Percentiles rank a stretch among this genome's conserved stretches.
phyloP scores from a whole-genome alignment of 2,329 filamentous ascomycete genomes.

The Zymoseptoria crescenta region DNA sequence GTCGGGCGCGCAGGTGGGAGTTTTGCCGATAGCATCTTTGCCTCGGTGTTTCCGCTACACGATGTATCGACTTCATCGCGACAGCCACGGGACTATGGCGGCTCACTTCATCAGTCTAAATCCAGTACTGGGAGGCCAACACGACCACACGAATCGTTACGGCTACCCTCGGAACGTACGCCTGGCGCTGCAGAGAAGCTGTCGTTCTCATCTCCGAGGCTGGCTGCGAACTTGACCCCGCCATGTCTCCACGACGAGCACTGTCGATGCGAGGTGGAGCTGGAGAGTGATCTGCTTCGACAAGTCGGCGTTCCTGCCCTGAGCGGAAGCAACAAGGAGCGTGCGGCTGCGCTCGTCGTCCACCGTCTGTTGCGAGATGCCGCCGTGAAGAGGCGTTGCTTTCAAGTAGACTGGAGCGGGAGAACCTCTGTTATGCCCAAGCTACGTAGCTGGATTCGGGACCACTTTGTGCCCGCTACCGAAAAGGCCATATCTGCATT shows the following conservation, averaged over 20 bases:
- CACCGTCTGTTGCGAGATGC: slow-evolving; percentile 57
- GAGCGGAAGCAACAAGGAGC: slow-evolving; percentile 60
- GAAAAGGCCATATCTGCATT: slow-evolving; percentile 41
- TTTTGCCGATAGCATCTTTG: slow-evolving; percentile 19
- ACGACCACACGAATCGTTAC: not conserved
- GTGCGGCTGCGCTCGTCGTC: slow-evolving; percentile 64
- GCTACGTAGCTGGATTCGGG: slow-evolving; percentile 60
- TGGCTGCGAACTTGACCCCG: not conserved
- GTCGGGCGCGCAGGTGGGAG: not conserved
- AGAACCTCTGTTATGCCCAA: slow-evolving; percentile 51
- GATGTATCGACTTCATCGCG: slow-evolving; percentile 38
- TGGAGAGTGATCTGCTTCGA: slow-evolving; percentile 18
- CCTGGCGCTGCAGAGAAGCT: not conserved
- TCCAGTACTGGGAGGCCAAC: not conserved
- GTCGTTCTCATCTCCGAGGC: not conserved
- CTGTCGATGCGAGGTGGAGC: slow-evolving; percentile 20
- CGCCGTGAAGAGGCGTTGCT: slow-evolving; percentile 50
- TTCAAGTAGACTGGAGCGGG: slow-evolving; percentile 51
- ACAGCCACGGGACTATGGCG: slow-evolving; percentile 40
- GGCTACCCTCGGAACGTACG: not conserved
- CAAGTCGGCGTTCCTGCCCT: slow-evolving; percentile 56
- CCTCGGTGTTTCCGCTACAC: slow-evolving; percentile 39
- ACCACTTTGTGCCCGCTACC: slow-evolving; percentile 57
- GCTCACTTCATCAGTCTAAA: slow-evolving; percentile 33
- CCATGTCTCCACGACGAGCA: slow-evolving; percentile 38